Evolutionary conservation across 1,139 yeast species (phyloP).

Genomic region (Scheffersomyces segobiensis): DNA sequence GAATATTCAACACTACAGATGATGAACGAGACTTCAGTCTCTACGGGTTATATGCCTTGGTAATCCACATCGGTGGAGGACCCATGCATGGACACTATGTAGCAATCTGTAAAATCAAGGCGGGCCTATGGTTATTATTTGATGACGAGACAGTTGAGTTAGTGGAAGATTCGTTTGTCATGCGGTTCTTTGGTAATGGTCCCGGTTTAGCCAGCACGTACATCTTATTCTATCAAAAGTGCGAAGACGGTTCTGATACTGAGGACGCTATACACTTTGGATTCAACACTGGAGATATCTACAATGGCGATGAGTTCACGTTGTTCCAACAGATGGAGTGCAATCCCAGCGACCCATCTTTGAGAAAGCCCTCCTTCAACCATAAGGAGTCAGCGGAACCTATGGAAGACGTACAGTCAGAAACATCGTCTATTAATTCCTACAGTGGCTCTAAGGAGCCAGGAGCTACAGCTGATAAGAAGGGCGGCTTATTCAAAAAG

Average conservation of each 20-base stretch:
- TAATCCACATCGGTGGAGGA: slow-evolving; percentile 95
- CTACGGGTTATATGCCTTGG: slow-evolving; percentile 82
- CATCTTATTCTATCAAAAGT: slow-evolving; percentile 66
- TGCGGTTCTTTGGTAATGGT: slow-evolving; percentile 85
- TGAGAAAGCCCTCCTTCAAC: slow-evolving; percentile 8
- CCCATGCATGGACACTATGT: slow-evolving; percentile 98
- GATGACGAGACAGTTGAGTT: slow-evolving; percentile 95
- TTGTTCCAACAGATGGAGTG: slow-evolving; percentile 7
- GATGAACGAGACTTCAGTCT: slow-evolving; percentile 33
- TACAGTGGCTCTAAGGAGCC: slow-evolving; percentile 5
- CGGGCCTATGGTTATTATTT: slow-evolving; percentile 85
- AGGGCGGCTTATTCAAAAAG: slow-evolving; percentile 29
- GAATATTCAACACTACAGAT: slow-evolving; percentile 75
- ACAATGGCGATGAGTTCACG: slow-evolving; percentile 29
- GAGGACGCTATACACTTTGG: slow-evolving; percentile 31
- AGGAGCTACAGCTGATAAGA: slow-evolving; percentile 6
- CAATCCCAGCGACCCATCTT: slow-evolving; percentile 10
- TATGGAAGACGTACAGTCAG: slow-evolving; percentile 9
- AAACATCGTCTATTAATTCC: slow-evolving; percentile 7
- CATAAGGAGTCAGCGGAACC: slow-evolving; percentile 10
- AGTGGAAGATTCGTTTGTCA: slow-evolving; percentile 80
- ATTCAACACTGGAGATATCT: slow-evolving; percentile 28
- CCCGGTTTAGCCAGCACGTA: slow-evolving; percentile 92
- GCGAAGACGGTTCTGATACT: slow-evolving; percentile 22
- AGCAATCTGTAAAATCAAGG: slow-evolving; percentile 75